Percentiles rank a stretch among this genome's conserved stretches.
Evolutionary conservation across 1,284 basidiomycete species (phyloP).

Genomic region (Fomes fomentarius): DNA sequence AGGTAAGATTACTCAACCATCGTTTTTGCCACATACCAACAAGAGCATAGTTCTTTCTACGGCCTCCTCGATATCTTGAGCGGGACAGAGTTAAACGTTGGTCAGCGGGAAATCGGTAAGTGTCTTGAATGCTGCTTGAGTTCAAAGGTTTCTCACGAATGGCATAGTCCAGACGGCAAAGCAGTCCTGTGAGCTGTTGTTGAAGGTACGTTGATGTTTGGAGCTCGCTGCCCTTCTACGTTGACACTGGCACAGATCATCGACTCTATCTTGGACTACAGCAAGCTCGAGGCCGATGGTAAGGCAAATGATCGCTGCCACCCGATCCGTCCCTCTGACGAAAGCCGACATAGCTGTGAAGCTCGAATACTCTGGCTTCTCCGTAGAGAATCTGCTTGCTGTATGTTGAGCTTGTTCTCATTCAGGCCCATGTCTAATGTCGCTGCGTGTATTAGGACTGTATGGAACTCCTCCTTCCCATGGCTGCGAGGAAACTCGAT

Average conservation of each 20-base stretch:
- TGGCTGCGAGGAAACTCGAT: slow-evolving; percentile 73
- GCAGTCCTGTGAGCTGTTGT: slow-evolving; percentile 69
- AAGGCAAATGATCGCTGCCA: slow-evolving; percentile 16
- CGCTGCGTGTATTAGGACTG: slow-evolving; percentile 53
- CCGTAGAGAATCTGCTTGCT: slow-evolving; percentile 71
- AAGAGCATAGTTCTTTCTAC: slow-evolving; percentile 61
- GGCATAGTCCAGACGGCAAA: slow-evolving; percentile 77
- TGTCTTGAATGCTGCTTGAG: no score
- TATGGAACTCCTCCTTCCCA: slow-evolving; percentile 71
- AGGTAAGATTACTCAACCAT: slow-evolving; percentile 42
- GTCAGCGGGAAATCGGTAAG: slow-evolving; percentile 69
- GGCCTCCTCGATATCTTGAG: slow-evolving; percentile 69
- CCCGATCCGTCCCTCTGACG: no score
- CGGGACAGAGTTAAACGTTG: slow-evolving; percentile 65
- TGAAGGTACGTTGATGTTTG: slow-evolving; percentile 49
- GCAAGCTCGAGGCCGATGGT: slow-evolving; percentile 75
- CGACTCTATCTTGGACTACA: slow-evolving; percentile 75
- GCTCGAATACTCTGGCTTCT: slow-evolving; percentile 64
- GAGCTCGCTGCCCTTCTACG: neutral
- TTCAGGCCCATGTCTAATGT: neutral
- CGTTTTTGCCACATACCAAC: neutral
- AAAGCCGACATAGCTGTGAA: slow-evolving; percentile 58
- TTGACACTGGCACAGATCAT: slow-evolving; percentile 53
- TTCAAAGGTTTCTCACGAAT: no score
- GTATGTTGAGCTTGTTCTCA: slow-evolving; percentile 38